phyloP scores from a whole-genome alignment of 2,329 filamentous ascomycete species.

The Talaromyces sp. region DNA sequence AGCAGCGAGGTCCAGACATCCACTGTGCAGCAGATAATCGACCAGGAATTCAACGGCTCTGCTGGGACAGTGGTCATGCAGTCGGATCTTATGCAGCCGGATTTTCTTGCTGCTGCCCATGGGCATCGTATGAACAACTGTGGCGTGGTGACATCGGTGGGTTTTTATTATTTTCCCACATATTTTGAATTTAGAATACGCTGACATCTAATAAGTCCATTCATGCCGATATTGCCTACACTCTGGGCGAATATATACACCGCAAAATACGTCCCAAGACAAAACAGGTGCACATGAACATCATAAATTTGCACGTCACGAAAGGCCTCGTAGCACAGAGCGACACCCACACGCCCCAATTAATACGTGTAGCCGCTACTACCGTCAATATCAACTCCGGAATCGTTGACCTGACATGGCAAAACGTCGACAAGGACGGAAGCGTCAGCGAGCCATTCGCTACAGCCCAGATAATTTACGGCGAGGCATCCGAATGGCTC shows the following conservation, averaged over 20 bases:
- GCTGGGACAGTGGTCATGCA: slow-evolving; percentile 7
- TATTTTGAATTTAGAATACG: not conserved
- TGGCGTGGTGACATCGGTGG: slow-evolving; percentile 8
- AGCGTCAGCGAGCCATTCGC: slow-evolving; percentile 20
- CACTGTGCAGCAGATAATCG: slow-evolving; percentile 8
- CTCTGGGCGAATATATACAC: slow-evolving; percentile 17
- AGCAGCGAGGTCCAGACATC: slow-evolving; percentile 25
- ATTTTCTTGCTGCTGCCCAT: slow-evolving; percentile 10
- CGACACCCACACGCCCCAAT: not conserved
- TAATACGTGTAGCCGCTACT: slow-evolving; percentile 34
- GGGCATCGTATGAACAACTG: slow-evolving; percentile 17
- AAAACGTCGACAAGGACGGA: slow-evolving; percentile 19
- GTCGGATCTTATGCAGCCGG: slow-evolving; percentile 12
- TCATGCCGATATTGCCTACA: slow-evolving; percentile 21
- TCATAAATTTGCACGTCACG: slow-evolving; percentile 16
- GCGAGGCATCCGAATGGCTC: slow-evolving; percentile 19
- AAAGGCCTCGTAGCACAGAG: slow-evolving; percentile 48
- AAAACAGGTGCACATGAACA: slow-evolving; percentile 14
- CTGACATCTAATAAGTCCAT: slow-evolving; percentile 7
- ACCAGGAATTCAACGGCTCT: not conserved
- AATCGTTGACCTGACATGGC: slow-evolving; percentile 16
- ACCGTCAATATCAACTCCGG: slow-evolving; percentile 24
- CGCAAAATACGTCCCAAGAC: slow-evolving; percentile 10
- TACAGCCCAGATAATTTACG: slow-evolving; percentile 16
- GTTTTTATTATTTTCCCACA: not conserved